A percentile compares a stretch with the other conserved stretches of the same genome.
phyloP scores from a whole-genome alignment of 2,329 filamentous ascomycete genomes.

The Penicillium italicum region DNA sequence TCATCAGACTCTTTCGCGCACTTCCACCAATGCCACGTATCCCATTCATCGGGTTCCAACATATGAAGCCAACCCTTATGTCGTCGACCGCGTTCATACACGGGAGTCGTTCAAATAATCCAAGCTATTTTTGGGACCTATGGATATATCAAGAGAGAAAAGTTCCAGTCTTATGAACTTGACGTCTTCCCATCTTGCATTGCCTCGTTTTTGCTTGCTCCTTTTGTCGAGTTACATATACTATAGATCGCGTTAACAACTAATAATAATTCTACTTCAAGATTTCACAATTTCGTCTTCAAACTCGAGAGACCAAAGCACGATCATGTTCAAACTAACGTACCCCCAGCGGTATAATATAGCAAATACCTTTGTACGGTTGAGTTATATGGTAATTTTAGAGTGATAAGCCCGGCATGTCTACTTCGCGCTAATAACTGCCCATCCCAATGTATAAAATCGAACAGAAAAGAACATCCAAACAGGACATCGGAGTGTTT shows the following conservation, averaged over 20 bases:
- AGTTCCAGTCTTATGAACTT: too few relatives aligned
- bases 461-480: too few relatives aligned
- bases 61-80: slow-evolving; percentile 21
- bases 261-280: slow-evolving; percentile 2
- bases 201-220: not conserved
- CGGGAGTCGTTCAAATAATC: slow-evolving; percentile 21
- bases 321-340: not conserved
- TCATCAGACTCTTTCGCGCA: slow-evolving; percentile 9
- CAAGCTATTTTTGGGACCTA: too few relatives aligned
- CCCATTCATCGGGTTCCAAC: slow-evolving; percentile 15
- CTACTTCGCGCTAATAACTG: not conserved
- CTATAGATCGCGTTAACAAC: slow-evolving; percentile 1
- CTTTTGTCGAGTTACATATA: not conserved
- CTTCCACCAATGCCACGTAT: slow-evolving; percentile 6
- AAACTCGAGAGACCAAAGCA: not conserved
- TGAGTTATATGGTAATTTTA: not conserved
- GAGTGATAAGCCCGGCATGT: not conserved
- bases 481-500: too few relatives aligned
- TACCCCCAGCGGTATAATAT: not conserved
- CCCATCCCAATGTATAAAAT: too few relatives aligned
- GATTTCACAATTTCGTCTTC: not conserved
- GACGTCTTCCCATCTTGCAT: not conserved
- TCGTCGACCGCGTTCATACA: slow-evolving; percentile 19
- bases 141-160: too few relatives aligned
- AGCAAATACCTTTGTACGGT: not conserved